Evolutionary conservation across 192 early-diverging fungal genomes (phyloP).

Genomic region (Phlyctochytrium planicorne): DNA sequence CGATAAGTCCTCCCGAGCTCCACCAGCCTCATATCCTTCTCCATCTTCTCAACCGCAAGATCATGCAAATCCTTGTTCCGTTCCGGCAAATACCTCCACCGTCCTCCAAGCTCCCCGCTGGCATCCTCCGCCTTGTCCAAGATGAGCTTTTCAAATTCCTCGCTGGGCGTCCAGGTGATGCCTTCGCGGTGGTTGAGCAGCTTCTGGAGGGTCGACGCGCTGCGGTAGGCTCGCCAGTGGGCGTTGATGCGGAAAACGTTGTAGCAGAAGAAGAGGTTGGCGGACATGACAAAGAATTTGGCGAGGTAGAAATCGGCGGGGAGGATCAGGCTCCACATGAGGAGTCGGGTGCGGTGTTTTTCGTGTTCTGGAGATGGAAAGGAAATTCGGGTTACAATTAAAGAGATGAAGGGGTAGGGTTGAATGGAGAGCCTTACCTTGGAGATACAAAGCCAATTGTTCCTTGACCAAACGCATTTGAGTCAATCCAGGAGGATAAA

Average conservation of each 20-base stretch:
- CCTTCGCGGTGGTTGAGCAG: slow-evolving; percentile 29
- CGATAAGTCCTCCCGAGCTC: slow-evolving; percentile 42
- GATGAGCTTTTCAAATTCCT: slow-evolving; percentile 31
- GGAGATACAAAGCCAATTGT: slow-evolving; percentile 28
- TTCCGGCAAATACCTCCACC: slow-evolving; percentile 27
- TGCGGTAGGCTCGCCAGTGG: slow-evolving; percentile 26
- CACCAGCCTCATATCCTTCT: slow-evolving; percentile 31
- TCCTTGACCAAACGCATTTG: slow-evolving; percentile 15
- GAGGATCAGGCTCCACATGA: slow-evolving; percentile 36
- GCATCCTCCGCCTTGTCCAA: slow-evolving; percentile 5
- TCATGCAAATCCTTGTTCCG: slow-evolving; percentile 40
- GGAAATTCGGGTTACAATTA: slow-evolving; percentile 3
- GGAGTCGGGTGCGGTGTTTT: slow-evolving; percentile 27
- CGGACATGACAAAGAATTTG: slow-evolving; percentile 36
- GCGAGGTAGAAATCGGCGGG: slow-evolving; percentile 37
- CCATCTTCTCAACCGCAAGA: slow-evolving; percentile 36
- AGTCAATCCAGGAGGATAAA: slow-evolving; percentile 41
- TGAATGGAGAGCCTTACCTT: slow-evolving; percentile 14
- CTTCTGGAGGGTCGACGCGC: slow-evolving; percentile 20
- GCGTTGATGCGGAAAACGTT: slow-evolving; percentile 52
- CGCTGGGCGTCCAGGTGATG: slow-evolving; percentile 32
- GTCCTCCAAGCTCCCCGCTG: background rate
- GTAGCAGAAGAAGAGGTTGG: slow-evolving; percentile 48
- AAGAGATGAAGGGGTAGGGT: background rate
- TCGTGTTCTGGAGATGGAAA: slow-evolving; percentile 23